A percentile compares a stretch with the other conserved stretches of the same genome.
Evolutionary conservation across 2,329 filamentous ascomycete species (phyloP).

Genomic region (Fusarium decemcellulare): DNA sequence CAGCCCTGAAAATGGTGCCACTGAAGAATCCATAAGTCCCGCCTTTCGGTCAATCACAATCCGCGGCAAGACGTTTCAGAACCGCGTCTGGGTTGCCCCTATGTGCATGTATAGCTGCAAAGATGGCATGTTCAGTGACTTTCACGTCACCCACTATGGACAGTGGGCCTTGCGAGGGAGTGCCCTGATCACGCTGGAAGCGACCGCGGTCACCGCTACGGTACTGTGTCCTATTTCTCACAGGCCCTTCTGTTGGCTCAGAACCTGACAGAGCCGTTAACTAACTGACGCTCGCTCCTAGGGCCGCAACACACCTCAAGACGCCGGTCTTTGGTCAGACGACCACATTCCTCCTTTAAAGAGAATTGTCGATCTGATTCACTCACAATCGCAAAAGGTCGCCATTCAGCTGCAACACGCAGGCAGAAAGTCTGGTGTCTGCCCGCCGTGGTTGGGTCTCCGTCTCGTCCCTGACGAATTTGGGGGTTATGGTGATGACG

Average conservation of each 20-base stretch:
- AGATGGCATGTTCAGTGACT: constrained; percentile 24
- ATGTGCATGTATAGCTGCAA: constrained; percentile 25
- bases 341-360: neutral
- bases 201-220: neutral
- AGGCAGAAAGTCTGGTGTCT: neutral
- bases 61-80: constrained; percentile 19
- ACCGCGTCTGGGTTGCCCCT: constrained; percentile 23
- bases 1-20: neutral
- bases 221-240: neutral
- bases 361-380: neutral
- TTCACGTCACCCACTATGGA: constrained; percentile 19
- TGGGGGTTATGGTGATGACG: neutral
- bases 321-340: neutral
- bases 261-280: too few relatives aligned
- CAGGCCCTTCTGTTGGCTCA: too few relatives aligned
- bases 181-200: neutral
- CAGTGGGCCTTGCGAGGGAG: constrained; percentile 18
- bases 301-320: neutral
- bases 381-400: neutral
- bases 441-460: neutral
- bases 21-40: neutral
- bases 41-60: constrained; percentile 10
- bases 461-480: neutral
- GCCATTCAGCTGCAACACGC: constrained; percentile 1
- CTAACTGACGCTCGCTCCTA: neutral